Evolutionary conservation across 148 eudicot genomes (phyloP), one percentile per base, ranked within the genome.

Genomic region (Diospyros lotus): DNA sequence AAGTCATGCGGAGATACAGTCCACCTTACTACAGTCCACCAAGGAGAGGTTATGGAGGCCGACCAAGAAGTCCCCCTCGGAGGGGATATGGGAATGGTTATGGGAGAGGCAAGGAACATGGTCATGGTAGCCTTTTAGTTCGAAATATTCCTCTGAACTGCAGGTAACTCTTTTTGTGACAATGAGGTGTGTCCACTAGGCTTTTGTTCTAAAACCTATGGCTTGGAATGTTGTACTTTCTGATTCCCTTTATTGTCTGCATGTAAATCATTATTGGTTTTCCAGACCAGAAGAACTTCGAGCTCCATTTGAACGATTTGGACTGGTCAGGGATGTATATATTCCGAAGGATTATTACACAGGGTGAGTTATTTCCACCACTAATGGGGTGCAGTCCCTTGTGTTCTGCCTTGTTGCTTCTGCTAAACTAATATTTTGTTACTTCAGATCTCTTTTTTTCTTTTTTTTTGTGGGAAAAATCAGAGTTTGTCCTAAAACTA

Each of bases 231-330:
- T 58, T 3, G 54, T 15, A 1, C 51, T 48, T 48, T n/a, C 43
- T 5, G 54, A 12, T 69, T 68, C 13, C 3, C 15, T 39, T 46
- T 28, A 17, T 51, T 43, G 6, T 44, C 43, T 78, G 40, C 41
- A 40, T 61, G 51, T 51, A n/a, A 65, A 61, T 56, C 64, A 2
- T 60, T 46, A 9, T 69, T 46, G 73, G 42, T 79, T 43, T 76
- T 85, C 63, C 76, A 91, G 96, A 82, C 84, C 92, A 64, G 96
- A 91, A 64, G 96, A 91, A 76, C 96, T 91, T 72, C 87, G 96
- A 60, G 78, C 81, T 76, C 89, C 91, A 41, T 91, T 91, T 82
- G 96, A 89, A 83, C 84, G 92, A 64, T 91, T 79, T 83, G 96
- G 96, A 72, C 73, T 82, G 70, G 93, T 91, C 53, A 86, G 92